Percentiles rank a stretch among this genome's conserved stretches.
phyloP scores from a whole-genome alignment of 805 yeast genomes.

The Saccharomyces kudriavzevii region DNA sequence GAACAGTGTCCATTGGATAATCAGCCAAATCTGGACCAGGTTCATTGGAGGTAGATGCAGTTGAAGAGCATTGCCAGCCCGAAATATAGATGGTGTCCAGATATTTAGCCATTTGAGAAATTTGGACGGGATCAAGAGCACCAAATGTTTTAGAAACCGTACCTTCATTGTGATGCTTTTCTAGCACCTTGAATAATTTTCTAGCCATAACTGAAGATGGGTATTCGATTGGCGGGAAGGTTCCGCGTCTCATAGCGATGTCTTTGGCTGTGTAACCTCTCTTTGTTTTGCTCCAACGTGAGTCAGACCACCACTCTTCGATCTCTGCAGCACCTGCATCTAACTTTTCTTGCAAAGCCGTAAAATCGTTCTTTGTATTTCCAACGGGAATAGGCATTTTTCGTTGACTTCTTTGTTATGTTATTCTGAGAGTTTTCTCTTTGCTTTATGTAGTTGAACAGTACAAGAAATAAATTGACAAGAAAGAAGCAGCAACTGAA shows the following conservation, averaged over 20 bases:
- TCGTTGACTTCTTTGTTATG: not conserved
- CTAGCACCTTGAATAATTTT: constrained; percentile 63
- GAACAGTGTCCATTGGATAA: constrained; percentile 97
- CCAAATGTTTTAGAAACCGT: constrained; percentile 87
- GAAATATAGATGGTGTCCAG: constrained; percentile 88
- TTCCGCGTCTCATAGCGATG: constrained; percentile 82
- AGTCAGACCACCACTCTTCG: constrained; percentile 85
- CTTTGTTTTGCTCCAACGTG: constrained; percentile 84
- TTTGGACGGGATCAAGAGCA: constrained; percentile 92
- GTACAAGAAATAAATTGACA: not conserved
- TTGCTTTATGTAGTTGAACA: not conserved
- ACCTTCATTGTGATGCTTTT: constrained; percentile 53
- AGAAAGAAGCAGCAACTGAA: not conserved
- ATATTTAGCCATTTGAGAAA: constrained; percentile 93
- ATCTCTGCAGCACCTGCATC: constrained; percentile 56
- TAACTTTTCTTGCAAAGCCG: constrained; percentile 11
- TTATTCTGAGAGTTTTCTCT: not conserved
- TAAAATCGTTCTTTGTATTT: not conserved
- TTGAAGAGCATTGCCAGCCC: constrained; percentile 98
- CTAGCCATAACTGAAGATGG: constrained; percentile 76
- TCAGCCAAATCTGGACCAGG: constrained; percentile 98
- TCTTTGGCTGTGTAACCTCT: constrained; percentile 84
- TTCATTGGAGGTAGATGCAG: constrained; percentile 95
- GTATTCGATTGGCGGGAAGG: constrained; percentile 54
- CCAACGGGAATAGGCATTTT: not conserved